These are phyloP conservation scores for Ceratobasidium sp. DNA, from an alignment of 1,284 basidiomycete genomes.

Conservation along the genomic window DNA sequence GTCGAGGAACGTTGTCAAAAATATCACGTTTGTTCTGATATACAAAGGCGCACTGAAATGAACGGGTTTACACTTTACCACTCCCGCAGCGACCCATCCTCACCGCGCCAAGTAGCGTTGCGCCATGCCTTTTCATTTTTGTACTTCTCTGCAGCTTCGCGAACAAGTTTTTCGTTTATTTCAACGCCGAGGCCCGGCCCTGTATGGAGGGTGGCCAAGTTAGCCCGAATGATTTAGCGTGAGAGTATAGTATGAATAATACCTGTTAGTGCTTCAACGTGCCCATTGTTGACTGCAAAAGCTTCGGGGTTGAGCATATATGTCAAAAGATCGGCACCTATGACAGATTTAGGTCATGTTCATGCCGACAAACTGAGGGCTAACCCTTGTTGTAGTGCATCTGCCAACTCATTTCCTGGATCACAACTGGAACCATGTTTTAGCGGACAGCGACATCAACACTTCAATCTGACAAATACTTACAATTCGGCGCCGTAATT, in stretches of 20 bases:
- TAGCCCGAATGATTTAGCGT: background rate
- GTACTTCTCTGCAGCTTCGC: constrained; percentile 64
- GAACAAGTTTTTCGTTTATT: constrained; percentile 75
- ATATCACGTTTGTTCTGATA: background rate
- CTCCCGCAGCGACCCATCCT: constrained; percentile 68
- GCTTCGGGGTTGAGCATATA: constrained; percentile 70
- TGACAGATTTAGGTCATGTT: background rate
- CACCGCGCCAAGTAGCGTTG: constrained; percentile 74
- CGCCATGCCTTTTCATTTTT: constrained; percentile 60
- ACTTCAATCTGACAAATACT: constrained; percentile 50
- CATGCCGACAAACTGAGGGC: background rate
- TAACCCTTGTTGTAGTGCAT: constrained; percentile 81
- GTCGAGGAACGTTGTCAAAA: background rate
- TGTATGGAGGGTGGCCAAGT: constrained; percentile 50
- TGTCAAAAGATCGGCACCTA: constrained; percentile 74
- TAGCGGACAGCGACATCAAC: background rate
- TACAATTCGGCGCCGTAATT: constrained; percentile 69
- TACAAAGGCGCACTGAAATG: background rate
- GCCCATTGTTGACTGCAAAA: constrained; percentile 73
- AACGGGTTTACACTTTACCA: constrained; percentile 60
- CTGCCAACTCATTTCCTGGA: constrained; percentile 79
- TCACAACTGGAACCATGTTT: constrained; percentile 63
- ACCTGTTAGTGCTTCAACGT: constrained; percentile 63
- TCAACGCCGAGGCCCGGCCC: constrained; percentile 78
- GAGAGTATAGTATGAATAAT: background rate